Evolutionary conservation across 495 filamentous ascomycete species (phyloP).

Genomic region (Lophium mytilinum): DNA sequence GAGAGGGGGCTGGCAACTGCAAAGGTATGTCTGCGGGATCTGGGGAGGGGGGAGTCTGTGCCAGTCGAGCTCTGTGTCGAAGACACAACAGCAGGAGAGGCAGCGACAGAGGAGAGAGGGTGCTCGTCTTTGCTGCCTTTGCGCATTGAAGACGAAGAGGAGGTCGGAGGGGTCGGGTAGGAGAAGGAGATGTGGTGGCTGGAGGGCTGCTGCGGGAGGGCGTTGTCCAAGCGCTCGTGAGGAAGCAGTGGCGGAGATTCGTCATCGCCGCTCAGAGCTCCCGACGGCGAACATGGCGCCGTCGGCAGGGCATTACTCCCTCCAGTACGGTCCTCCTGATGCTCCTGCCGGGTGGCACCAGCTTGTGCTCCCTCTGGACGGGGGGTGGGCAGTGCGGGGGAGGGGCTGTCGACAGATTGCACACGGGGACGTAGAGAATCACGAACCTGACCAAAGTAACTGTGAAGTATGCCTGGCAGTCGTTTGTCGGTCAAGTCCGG

Average conservation of each 20-base stretch:
- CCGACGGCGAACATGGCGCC: constrained; percentile 15
- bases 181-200: constrained; percentile 11
- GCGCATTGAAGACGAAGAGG: constrained; percentile 20
- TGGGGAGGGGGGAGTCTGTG: constrained; percentile 14
- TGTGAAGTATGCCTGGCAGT: constrained; percentile 76
- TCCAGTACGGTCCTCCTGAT: background rate
- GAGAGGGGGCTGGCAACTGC: constrained; percentile 54
- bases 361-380: constrained; percentile 1
- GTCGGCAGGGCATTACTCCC: constrained; percentile 10
- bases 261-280: constrained; percentile 2
- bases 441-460: constrained; percentile 98
- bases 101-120: background rate
- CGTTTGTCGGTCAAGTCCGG: constrained; percentile 86
- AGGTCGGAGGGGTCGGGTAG: constrained; percentile 28
- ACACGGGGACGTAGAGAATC: constrained; percentile 33
- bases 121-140: constrained; percentile 5
- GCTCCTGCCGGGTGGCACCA: constrained; percentile 2
- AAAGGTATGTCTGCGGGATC: constrained; percentile 37
- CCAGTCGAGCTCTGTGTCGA: constrained; percentile 12
- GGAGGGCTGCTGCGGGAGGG: background rate
- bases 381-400: constrained; percentile 20
- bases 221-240: constrained; percentile 13
- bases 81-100: constrained; percentile 10
- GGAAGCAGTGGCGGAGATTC: constrained; percentile 20
- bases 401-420: constrained; percentile 27